Evolutionary conservation across 805 yeast species (phyloP).

Genomic region (Candida tammaniensis): DNA sequence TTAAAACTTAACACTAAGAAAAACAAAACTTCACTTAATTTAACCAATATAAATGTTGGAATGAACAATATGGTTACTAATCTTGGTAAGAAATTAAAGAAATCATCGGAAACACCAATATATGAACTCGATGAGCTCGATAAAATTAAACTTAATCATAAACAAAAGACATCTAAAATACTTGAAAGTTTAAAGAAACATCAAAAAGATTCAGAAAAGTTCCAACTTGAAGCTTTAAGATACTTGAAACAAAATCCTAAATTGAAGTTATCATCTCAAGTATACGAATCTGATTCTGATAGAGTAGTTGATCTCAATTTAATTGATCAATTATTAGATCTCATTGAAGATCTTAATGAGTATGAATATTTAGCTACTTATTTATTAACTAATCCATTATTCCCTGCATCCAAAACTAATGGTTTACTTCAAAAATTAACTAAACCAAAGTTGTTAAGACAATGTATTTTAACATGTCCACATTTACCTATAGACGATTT

Average conservation of each 20-base stretch:
- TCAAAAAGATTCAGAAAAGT: constrained; percentile 2
- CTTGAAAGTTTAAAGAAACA: not conserved
- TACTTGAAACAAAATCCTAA: constrained; percentile 9
- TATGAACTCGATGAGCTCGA: constrained; percentile 4
- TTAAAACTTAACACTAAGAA: constrained; percentile 41
- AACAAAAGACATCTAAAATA: not conserved
- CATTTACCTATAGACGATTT: constrained; percentile 64
- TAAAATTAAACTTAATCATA: not conserved
- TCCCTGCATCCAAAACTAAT: constrained; percentile 58
- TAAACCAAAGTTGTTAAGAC: constrained; percentile 68
- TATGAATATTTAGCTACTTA: constrained; percentile 59
- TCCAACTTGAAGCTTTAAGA: constrained; percentile 9
- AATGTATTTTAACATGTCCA: constrained; percentile 78
- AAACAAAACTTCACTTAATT: constrained; percentile 41
- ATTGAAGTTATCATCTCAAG: constrained; percentile 25
- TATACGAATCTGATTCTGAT: constrained; percentile 60
- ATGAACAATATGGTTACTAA: constrained; percentile 66
- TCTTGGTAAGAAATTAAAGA: constrained; percentile 55
- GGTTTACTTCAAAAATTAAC: constrained; percentile 51
- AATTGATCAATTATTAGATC: constrained; percentile 42
- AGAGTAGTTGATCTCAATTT: constrained; percentile 60
- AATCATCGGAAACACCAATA: not conserved
- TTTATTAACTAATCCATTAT: constrained; percentile 82
- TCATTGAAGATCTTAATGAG: constrained; percentile 23
- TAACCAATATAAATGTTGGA: constrained; percentile 58